These are phyloP conservation scores for Brettanomyces naardenensis DNA, from an alignment of 805 yeast genomes.

Conservation along the genomic window DNA sequence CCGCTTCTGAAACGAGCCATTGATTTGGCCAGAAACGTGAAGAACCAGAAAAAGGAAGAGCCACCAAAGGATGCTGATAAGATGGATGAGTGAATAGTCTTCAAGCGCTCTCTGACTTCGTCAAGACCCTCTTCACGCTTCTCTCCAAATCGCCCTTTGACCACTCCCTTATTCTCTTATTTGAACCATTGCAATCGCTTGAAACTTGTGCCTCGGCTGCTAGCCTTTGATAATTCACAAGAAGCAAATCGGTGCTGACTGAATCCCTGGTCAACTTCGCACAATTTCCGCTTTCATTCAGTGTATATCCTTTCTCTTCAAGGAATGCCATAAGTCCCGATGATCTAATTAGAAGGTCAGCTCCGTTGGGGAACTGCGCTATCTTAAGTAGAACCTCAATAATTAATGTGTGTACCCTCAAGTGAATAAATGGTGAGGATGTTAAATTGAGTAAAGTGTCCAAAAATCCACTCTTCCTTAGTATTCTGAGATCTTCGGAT, in stretches of 20 bases:
- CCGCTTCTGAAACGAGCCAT: slow-evolving; percentile 18
- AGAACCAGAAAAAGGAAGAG: slow-evolving; percentile 1
- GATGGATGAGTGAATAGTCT: background rate
- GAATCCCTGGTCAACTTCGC: too few species aligned
- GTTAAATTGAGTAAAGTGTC: slow-evolving; percentile 59
- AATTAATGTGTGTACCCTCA: slow-evolving; percentile 33
- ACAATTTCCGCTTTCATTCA: background rate
- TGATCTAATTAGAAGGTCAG: slow-evolving; percentile 50
- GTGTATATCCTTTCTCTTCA: slow-evolving; percentile 22
- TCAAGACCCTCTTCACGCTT: slow-evolving; percentile 4
- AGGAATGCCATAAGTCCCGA: slow-evolving; percentile 37
- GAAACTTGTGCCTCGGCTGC: slow-evolving; percentile 35
- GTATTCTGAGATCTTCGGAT: slow-evolving; percentile 42
- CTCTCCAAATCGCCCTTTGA: slow-evolving; percentile 39
- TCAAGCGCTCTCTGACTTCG: background rate
- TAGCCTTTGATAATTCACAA: slow-evolving; percentile 37
- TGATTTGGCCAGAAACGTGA: slow-evolving; percentile 14
- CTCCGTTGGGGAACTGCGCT: slow-evolving; percentile 48
- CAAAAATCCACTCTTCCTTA: slow-evolving; percentile 47
- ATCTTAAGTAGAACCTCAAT: slow-evolving; percentile 36
- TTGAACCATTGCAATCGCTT: slow-evolving; percentile 25
- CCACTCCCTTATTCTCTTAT: slow-evolving; percentile 60
- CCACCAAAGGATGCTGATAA: background rate
- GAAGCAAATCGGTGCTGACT: slow-evolving; percentile 17
- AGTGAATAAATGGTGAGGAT: slow-evolving; percentile 41